Evolutionary conservation across 1,284 basidiomycete species (phyloP), one percentile per base, ranked within the genome.

Genomic region (Coniferiporia sulphurascens): DNA sequence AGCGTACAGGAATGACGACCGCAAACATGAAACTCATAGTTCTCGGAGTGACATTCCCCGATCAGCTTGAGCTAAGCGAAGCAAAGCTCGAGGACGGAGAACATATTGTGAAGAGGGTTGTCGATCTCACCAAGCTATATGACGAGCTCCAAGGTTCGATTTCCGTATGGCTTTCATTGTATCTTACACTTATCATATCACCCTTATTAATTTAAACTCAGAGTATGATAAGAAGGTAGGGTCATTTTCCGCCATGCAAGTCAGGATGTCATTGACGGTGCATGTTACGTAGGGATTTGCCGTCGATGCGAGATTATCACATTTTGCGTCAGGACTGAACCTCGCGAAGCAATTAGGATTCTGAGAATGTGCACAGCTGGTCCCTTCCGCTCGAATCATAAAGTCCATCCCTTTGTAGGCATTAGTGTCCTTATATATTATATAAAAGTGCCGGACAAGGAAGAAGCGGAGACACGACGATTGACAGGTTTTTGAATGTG

Each of bases 61-160:
- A 82, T 63, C 70, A 80, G 65, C 72, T 91, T 62, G 81, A 84
- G 64, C 72, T 71, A 8, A 87, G 88, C 0, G 73, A 76, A 6
- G 82, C 88, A 58, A 81, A 86, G 56, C 80, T 91, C 1, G 89
- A 92, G n/a, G 76, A 80, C 44, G 94, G 93, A 15, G 93, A 94
- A 72, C 85, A 88, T 65, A 94, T 97, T 63, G 80, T 86, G 44
- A 84, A 81, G 58, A 80, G 83, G 41, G 79, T 93, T 19, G 83
- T 95, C 1, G 84, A 86, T 50, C 66, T 96, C 13, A 69, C 76
- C 15, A 82, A 85, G 64, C 74, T 96, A 15, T 75, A 81, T 50
- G 72, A 75, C 0, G 81, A 81, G 51, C 75, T 95, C 38, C 76
- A 83, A 76, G 85, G 92, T 91, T 34, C 17, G 64, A 52, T 74